These are phyloP conservation scores for Endotrypanum monterogeii DNA, from an alignment of 208 protist species.

Conservation along the genomic window DNA sequence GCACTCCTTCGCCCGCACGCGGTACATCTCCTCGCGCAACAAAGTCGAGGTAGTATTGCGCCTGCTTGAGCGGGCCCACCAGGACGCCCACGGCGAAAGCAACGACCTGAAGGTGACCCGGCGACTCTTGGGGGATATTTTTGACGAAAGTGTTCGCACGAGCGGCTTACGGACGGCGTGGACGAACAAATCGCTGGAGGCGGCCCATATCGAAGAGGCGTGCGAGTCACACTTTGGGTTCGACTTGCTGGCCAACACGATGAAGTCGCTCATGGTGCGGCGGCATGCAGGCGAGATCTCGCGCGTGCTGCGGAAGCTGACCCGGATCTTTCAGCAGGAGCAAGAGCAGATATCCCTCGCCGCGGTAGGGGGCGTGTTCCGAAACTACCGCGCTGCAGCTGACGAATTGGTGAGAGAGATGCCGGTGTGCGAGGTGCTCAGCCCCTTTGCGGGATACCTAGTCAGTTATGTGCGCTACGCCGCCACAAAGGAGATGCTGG, in stretches of 20 bases:
- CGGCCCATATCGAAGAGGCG: conserved; percentile 88
- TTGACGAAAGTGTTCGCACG: conserved; percentile 80
- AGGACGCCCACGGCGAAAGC: conserved; percentile 84
- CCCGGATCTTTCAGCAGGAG: conserved; percentile 80
- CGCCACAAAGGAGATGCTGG: conserved; percentile 57
- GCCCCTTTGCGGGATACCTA: conserved; percentile 76
- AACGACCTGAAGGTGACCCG: conserved; percentile 74
- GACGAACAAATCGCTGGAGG: conserved; percentile 89
- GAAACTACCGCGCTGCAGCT: conserved; percentile 71
- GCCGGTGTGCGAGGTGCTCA: conserved; percentile 64
- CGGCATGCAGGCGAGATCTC: conserved; percentile 59
- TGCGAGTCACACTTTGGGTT: conserved; percentile 74
- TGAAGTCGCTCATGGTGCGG: conserved; percentile 83
- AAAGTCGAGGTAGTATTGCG: conserved; percentile 82
- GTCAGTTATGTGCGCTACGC: conserved; percentile 78
- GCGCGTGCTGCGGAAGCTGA: conserved; percentile 71
- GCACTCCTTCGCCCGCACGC: conserved; percentile 73
- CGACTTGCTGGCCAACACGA: conserved; percentile 76
- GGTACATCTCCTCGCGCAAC: conserved; percentile 34
- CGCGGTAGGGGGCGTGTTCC: conserved; percentile 79
- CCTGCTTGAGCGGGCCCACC: conserved; percentile 71
- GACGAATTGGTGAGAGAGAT: conserved; percentile 66
- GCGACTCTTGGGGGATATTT: conserved; percentile 81
- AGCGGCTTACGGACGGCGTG: conserved; percentile 80
- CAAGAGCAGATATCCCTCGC: conserved; percentile 56